phyloP scores from a whole-genome alignment of 225 moss, liverwort and hornwort genomes.

The Lunularia cruciata region DNA sequence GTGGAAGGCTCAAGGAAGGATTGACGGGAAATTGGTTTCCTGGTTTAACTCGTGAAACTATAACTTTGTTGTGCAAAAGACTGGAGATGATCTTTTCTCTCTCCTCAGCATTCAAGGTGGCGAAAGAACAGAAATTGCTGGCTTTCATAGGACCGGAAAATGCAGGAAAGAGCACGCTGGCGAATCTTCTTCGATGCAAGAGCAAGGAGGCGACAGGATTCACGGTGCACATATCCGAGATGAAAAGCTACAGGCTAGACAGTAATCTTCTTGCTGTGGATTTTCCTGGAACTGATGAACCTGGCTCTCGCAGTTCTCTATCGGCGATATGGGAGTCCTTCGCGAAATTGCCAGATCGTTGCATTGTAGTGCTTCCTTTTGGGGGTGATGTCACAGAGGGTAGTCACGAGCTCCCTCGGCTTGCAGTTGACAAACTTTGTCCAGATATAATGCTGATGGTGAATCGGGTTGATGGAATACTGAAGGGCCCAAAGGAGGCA shows the following conservation, averaged over 20 bases:
- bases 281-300: conserved; percentile 15
- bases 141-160: conserved; percentile 23
- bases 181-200: conserved; percentile 16
- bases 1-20: conserved; percentile 1
- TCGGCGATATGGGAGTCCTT: conserved; percentile 23
- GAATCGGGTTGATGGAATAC: conserved; percentile 16
- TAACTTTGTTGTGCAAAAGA: neutral
- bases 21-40: conserved; percentile 16
- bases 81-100: conserved; percentile 14
- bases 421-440: conserved; percentile 18
- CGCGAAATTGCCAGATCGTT: conserved; percentile 16
- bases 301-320: conserved; percentile 1
- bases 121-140: conserved; percentile 16
- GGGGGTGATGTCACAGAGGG: conserved; percentile 13
- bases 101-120: conserved; percentile 8
- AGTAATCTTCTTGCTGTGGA: conserved; percentile 13
- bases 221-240: conserved; percentile 7
- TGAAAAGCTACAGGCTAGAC: conserved; percentile 17
- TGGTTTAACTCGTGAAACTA: neutral
- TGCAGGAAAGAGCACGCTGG: conserved; percentile 20
- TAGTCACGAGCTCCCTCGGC: conserved; percentile 13
- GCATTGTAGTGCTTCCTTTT: conserved; percentile 11
- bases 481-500: conserved; percentile 2
- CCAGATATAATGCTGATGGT: conserved; percentile 17
- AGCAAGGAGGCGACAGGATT: conserved; percentile 14